Conservation (phyloP, 306 rosid species). For the Coriaria nepalensis region DNA sequence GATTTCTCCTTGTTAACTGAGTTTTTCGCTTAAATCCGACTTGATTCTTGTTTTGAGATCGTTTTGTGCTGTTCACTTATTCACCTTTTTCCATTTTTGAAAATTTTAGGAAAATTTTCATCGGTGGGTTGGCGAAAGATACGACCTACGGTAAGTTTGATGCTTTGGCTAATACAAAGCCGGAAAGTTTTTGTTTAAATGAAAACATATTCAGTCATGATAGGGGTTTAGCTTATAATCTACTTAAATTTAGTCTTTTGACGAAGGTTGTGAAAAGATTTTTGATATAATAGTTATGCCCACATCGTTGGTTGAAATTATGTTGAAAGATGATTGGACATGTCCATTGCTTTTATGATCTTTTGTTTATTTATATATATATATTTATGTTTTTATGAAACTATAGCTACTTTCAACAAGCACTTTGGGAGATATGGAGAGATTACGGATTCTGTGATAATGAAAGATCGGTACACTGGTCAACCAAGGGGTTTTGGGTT, state of each 20-base stretch:
- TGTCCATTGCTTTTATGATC: background rate
- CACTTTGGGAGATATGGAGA: conserved; percentile 87
- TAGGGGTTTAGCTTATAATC: no score
- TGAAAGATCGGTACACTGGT: conserved; percentile 81
- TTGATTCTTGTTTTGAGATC: background rate
- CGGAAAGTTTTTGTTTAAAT: background rate
- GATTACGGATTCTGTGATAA: conserved; percentile 79
- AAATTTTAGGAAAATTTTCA: conserved; percentile 71
- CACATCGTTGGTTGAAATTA: no score
- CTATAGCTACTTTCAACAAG: conserved; percentile 52
- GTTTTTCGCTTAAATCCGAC: background rate
- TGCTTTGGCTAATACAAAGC: conserved; percentile 1
- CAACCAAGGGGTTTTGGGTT: conserved; percentile 87
- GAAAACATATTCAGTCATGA: no score
- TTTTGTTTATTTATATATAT: background rate
- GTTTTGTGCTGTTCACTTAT: background rate
- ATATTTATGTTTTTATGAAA: conserved; percentile 6
- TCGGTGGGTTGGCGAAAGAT: conserved; percentile 91
- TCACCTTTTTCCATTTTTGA: background rate
- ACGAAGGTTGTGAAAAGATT: no score
- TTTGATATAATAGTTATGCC: no score
- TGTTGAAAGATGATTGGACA: background rate
- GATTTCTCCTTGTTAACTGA: no score
- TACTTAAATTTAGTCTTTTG: no score
- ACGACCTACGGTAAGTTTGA: conserved; percentile 44